These are phyloP conservation scores for Cyclanthera cordifolia DNA, from an alignment of 306 rosid species.

Conservation along the genomic window DNA sequence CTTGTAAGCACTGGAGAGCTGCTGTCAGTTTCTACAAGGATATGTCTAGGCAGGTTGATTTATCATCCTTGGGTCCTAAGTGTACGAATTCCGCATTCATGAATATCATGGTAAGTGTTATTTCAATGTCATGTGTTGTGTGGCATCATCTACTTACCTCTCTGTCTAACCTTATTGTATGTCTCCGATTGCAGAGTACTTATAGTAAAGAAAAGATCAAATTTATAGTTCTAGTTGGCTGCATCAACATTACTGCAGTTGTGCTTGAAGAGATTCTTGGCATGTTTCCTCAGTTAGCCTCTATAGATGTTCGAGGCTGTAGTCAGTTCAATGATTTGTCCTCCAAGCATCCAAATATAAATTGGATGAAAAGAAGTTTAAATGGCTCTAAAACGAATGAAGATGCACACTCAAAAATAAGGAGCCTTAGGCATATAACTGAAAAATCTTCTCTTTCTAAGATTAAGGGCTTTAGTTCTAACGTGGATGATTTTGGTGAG, in stretches of 20 bases:
- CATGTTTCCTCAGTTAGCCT: conserved; percentile 55
- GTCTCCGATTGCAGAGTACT: conserved; percentile 47
- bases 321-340: conserved; percentile 64
- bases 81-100: conserved; percentile 60
- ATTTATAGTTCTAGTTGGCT: conserved; percentile 60
- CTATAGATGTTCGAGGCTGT: conserved; percentile 80
- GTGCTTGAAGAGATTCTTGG: conserved; percentile 71
- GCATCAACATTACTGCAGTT: conserved; percentile 52
- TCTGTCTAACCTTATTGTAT: conserved; percentile 25
- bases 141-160: conserved; percentile 13
- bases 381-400: conserved; percentile 33
- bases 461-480: conserved; percentile 36
- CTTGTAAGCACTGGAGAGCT: conserved; percentile 89
- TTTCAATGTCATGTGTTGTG: conserved; percentile 12
- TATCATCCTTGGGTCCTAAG: conserved; percentile 61
- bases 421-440: conserved; percentile 59
- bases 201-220: conserved; percentile 60
- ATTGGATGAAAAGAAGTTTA: conserved; percentile 66
- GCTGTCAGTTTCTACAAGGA: conserved; percentile 53
- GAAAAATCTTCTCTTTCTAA: conserved; percentile 49
- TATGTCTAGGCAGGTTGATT: conserved; percentile 58
- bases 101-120: conserved; percentile 57
- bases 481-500: conserved; percentile 77
- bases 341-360: conserved; percentile 45
- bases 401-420: conserved; percentile 47